Evolutionary conservation across 2,329 filamentous ascomycete species (phyloP), one percentile per base, ranked within the genome.

Genomic region (Periconia sp.): DNA sequence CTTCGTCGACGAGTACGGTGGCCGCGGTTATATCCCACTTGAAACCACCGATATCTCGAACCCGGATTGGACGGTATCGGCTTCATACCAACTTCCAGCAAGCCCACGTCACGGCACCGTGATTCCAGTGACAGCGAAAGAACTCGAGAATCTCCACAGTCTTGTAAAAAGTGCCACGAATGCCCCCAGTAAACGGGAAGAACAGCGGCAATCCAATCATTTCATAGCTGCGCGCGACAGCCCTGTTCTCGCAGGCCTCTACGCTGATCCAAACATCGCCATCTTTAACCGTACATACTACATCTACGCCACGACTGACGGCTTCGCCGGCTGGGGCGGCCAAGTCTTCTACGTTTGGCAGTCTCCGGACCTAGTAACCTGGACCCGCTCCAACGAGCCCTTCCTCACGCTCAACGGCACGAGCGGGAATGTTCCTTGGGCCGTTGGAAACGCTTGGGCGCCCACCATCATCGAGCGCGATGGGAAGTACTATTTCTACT

Each of bases 91-190:
- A 18, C 66, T 84, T 2, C 81, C 81, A 0, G 62, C 66, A 0
- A 81, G 76, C 41, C 81, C 81, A 2, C 77, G 81, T 11, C 81
- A 84, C 54, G 81, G 81, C 15, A 83, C 81, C 0, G 81, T 83
- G 5, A 63, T 84, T 8, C 76, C 80, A 0, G 70, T 83, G 18
- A 83, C 81, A 0, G 77, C 77, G 1, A 70, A 68, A 1, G 79
- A 82, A 63, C 70, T 80, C 11, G 58, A 67, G 2, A 58, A 61
- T 33, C 56, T 79, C 7, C 72, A 62, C 1, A 61, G 57, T 0
- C 7, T 45, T n/a, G 42, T 27, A 2, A 44, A 27, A 27, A 40
- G 61, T 14, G 55, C 50, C 8, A 37, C 51, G 1, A 18, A 33
- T 1, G 3, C 51, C 8, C 3, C 23, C 8, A 3, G 8, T 5